Base-by-base conservation (phyloP, 495 filamentous ascomycete species). In the Aspergillus hancockii region DNA sequence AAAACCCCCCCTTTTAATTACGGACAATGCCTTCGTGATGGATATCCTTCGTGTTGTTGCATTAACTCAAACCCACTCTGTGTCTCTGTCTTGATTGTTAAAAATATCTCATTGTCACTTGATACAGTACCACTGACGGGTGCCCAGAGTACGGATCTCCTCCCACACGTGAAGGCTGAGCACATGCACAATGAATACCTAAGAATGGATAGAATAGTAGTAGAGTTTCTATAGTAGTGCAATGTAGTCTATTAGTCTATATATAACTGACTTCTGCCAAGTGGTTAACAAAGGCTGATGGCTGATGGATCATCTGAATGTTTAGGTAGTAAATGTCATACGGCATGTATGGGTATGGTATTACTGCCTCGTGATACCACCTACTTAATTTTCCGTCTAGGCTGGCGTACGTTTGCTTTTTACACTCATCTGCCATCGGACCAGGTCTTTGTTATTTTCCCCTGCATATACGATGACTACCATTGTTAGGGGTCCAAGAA, bases 21-120 rank as follows among this genome's bases (percentile, higher is more conserved):
- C 21, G 23, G 43, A 43, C 16, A 43, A 43, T n/a, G 40, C 1
- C 40, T 43, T 43, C 40, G 18, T 43, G 40, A 14, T 21, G 40
- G n/a, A 43, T 4, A 14, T 43, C 40, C 3, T 40, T 7, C 38
- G 13, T 41, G 13, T 13, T 41, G 38, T 41, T 22, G 18, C 41
- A 19, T 22, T 5, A 45, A 12, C 23, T 10, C 19, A 12, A 41
- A 41, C 1, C 38, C n/a, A 47, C 19, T 47, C 43, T 47, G 22
- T 47, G 43, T 47, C 36, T 9, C 36, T 10, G 23, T 8, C 18
- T 23, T 41, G 38, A 23, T 47, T 23, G 19, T 47, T 47, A 47
- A 47, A 47, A 47, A 47, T 47, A 47, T 22, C 19, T 47, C 43
- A 47, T 47, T 47, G 43, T 47, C 43, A 47, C 21, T 23, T 47